Evolutionary conservation across 768 basidiomycete species (phyloP), one percentile per base, ranked within the genome.

Genomic region (Collybiopsis confluens): DNA sequence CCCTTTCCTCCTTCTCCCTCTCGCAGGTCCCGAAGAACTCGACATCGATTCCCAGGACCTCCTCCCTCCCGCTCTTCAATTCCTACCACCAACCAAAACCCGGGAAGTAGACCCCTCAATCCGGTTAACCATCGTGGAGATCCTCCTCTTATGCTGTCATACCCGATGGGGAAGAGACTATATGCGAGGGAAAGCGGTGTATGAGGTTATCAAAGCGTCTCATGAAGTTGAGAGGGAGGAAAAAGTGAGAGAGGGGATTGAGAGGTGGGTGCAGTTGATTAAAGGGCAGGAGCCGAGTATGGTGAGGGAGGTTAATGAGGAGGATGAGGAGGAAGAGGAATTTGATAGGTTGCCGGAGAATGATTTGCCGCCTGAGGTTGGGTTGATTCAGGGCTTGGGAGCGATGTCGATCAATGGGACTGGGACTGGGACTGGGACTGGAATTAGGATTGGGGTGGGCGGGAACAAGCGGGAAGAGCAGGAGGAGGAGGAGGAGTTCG

Each of bases 11-110:
- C 77, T 99, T 2, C 79, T 95, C 0, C 96, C 97, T 0, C 74
- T 99, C 2, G 93, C 96, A 38, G 95, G 96, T 5, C 88, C 93
- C 1, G 97, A 98, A 68, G 97, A 98, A 68, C 86, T 91, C 56
- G 94, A 97, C 54, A 75, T 96, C 1, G 95, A 98, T 57, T 91
- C 92, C 38, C 89, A 92, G 73, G 97, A 99, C 59, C 83, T 82
- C 40, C 77, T 99, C 0, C 93, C 88, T 0, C 72, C 83, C 11
- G 80, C 87, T 0, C 74, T 98, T 10, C 97, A 99, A 66, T 88
- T 98, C 70, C 80, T 97, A 3, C 90, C 92, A 1, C 75, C 85
- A 0, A 84, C 85, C 10, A 99, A 99, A 68, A 79, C 71, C 54
- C 82, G 97, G 27, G 97, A 99, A 63, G 64, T 76, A 2, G 94